phyloP scores from a whole-genome alignment of 2,329 filamentous ascomycete genomes.

The Pseudogymnoascus sp. region DNA sequence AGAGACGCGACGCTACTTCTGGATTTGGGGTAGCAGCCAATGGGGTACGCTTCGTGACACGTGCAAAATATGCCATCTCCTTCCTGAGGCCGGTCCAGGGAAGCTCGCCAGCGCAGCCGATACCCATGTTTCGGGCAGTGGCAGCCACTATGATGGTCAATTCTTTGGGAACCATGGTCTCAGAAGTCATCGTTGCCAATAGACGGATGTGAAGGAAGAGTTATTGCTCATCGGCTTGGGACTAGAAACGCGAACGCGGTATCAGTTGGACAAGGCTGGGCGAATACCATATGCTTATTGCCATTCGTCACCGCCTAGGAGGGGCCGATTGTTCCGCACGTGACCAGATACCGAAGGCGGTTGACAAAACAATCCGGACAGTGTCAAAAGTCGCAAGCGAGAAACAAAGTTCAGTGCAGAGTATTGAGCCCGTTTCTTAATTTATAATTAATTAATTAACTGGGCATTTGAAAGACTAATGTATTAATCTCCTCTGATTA shows the following conservation, averaged over 20 bases:
- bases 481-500: no score
- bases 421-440: no score
- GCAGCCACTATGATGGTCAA: slow-evolving; percentile 92
- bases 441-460: no score
- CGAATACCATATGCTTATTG: background rate
- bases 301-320: background rate
- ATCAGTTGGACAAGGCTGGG: background rate
- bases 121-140: slow-evolving; percentile 76
- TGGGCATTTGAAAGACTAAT: no score
- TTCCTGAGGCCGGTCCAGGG: slow-evolving; percentile 85
- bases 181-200: background rate
- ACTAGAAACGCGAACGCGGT: background rate
- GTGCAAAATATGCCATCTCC: slow-evolving; percentile 93
- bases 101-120: slow-evolving; percentile 69
- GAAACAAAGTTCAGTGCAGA: no score
- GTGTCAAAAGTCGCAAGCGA: no score
- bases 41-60: slow-evolving; percentile 66
- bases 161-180: slow-evolving; percentile 34
- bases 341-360: background rate
- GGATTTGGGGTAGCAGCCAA: slow-evolving; percentile 27
- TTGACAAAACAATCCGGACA: no score
- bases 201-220: background rate
- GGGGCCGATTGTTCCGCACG: background rate
- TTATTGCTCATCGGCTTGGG: background rate
- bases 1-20: background rate